These are phyloP conservation scores for Skeletonema menzelii DNA, from an alignment of 108 stramenopile genomes.

Conservation along the genomic window DNA sequence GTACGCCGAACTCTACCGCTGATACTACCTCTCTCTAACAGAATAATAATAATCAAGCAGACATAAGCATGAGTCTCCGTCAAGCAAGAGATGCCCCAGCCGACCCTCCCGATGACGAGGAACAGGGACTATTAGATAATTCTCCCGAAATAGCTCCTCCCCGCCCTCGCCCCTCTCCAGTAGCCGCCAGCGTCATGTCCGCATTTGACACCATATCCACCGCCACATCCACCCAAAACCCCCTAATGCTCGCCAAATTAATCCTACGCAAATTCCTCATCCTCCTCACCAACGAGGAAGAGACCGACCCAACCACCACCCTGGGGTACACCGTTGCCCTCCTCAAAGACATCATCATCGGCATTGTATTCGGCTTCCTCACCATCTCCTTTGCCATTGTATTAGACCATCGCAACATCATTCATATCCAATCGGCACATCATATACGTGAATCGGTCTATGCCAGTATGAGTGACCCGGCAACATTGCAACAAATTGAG, in stretches of 20 bases:
- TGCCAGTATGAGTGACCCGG: slow-evolving; percentile 24
- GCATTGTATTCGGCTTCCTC: slow-evolving; percentile 15
- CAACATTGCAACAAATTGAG: slow-evolving; percentile 16
- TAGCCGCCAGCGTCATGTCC: too few relatives aligned
- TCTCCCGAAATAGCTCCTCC: too few relatives aligned
- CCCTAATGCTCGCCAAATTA: slow-evolving; percentile 19
- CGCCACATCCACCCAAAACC: slow-evolving; percentile 9
- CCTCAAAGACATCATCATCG: slow-evolving; percentile 30
- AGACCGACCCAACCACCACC: background rate
- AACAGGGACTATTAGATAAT: too few relatives aligned
- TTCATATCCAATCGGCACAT: slow-evolving; percentile 42
- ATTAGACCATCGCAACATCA: slow-evolving; percentile 31
- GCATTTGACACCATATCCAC: slow-evolving; percentile 1
- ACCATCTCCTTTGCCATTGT: slow-evolving; percentile 26
- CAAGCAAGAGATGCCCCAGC: background rate
- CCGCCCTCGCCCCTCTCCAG: background rate
- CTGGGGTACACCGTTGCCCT: slow-evolving; percentile 1
- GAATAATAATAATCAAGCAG: background rate
- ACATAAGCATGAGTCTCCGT: background rate
- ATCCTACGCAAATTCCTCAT: slow-evolving; percentile 7
- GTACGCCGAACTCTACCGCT: too few relatives aligned
- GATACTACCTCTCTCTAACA: too few relatives aligned
- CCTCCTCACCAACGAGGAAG: background rate
- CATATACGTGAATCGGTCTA: slow-evolving; percentile 26
- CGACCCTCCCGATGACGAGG: background rate